A percentile compares a stretch with the other conserved stretches of the same genome.
Conservation (phyloP, 768 basidiomycete genomes). For the Pholiota conissans region DNA sequence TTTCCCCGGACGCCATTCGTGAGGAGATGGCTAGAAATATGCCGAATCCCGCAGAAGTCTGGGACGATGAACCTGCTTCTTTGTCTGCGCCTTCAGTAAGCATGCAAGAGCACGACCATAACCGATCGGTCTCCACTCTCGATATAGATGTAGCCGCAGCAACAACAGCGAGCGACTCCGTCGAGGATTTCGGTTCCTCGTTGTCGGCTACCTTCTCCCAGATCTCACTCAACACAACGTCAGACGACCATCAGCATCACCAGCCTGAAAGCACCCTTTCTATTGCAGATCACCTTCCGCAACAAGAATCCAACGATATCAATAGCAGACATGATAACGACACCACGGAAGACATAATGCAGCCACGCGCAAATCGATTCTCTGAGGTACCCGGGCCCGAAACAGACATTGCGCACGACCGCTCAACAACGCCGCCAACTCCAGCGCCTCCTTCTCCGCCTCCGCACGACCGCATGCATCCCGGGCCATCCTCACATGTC, state of each 20-base stretch:
- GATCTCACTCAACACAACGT: slow-evolving; percentile 32
- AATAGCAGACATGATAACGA: neutral
- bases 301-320: neutral
- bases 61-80: slow-evolving; percentile 9
- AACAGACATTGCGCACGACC: neutral
- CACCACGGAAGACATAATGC: neutral
- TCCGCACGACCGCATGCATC: neutral
- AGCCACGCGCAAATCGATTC: neutral
- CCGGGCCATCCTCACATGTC: slow-evolving; percentile 10
- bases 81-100: neutral
- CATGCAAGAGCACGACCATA: neutral
- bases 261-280: neutral
- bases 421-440: neutral
- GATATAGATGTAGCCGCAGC: slow-evolving; percentile 40
- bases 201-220: slow-evolving; percentile 38
- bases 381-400: neutral
- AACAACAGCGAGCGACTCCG: slow-evolving; percentile 23
- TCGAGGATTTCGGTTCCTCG: slow-evolving; percentile 16
- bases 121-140: slow-evolving; percentile 60
- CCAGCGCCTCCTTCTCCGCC: neutral
- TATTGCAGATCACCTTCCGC: neutral
- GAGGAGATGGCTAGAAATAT: slow-evolving; percentile 57
- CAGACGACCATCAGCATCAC: slow-evolving; percentile 13
- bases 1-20: slow-evolving; percentile 62
- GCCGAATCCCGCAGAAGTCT: slow-evolving; percentile 33